phyloP scores from a whole-genome alignment of 306 rosid genomes.

The Begonia loranthoides region DNA sequence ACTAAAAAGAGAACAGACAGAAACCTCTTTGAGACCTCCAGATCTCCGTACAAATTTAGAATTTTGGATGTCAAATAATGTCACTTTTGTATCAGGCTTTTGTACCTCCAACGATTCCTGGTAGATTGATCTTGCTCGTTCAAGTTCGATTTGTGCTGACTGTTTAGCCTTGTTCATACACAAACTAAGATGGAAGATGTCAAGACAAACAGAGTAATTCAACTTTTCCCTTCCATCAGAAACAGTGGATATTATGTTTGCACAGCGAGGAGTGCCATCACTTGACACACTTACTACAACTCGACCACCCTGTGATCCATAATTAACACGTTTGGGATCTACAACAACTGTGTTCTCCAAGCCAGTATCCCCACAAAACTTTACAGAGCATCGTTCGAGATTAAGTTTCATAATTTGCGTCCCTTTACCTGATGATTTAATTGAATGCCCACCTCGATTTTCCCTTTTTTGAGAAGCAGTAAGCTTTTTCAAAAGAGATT shows the following conservation, averaged over 20 bases:
- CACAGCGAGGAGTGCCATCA: slow-evolving; percentile 84
- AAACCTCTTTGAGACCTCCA: slow-evolving; percentile 78
- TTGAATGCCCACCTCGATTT: slow-evolving; percentile 39
- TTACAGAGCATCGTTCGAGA: slow-evolving; percentile 72
- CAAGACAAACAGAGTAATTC: slow-evolving; percentile 71
- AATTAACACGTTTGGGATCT: slow-evolving; percentile 87
- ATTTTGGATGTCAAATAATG: slow-evolving; percentile 87
- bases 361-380: slow-evolving; percentile 65
- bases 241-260: slow-evolving; percentile 54
- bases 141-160: slow-evolving; percentile 83
- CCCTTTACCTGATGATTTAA: slow-evolving; percentile 79
- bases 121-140: slow-evolving; percentile 81
- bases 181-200: slow-evolving; percentile 70
- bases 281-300: slow-evolving; percentile 43
- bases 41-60: slow-evolving; percentile 86
- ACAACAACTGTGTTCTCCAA: slow-evolving; percentile 61
- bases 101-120: slow-evolving; percentile 70
- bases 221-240: slow-evolving; percentile 46
- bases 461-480: slow-evolving; percentile 50
- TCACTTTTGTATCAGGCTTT: slow-evolving; percentile 46
- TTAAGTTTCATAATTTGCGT: slow-evolving; percentile 55
- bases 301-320: slow-evolving; percentile 96
- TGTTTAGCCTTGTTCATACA: slow-evolving; percentile 76
- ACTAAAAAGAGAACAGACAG: slow-evolving; percentile 96
- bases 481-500: slow-evolving; percentile 49